phyloP scores from a whole-genome alignment of 257 asterid species.

The Voacanga thouarsii region DNA sequence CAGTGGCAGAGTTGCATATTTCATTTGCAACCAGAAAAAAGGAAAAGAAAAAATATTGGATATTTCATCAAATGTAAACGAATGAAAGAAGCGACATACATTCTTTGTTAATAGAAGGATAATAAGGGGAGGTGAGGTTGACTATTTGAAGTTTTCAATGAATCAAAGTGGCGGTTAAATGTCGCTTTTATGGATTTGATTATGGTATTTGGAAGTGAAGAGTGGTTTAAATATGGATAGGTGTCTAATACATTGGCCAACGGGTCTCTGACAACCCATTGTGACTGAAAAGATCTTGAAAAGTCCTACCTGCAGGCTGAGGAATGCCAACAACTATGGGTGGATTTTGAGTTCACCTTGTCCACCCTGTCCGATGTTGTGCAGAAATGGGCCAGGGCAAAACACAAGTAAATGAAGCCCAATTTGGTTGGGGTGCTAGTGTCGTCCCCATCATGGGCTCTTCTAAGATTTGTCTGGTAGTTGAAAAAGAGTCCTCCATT shows the following conservation, averaged over 20 bases:
- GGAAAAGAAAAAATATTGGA: no score
- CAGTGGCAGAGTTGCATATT: no score
- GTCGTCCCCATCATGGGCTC: constrained; percentile 4
- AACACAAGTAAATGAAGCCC: not conserved
- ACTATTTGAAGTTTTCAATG: no score
- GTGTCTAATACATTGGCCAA: not conserved
- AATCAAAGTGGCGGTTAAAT: not conserved
- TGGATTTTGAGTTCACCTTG: not conserved
- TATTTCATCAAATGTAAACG: no score
- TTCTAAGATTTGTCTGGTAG: not conserved
- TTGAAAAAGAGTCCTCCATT: not conserved
- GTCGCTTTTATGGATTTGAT: not conserved
- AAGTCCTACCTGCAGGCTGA: not conserved
- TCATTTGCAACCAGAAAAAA: no score
- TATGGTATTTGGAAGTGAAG: not conserved
- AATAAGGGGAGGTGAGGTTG: no score
- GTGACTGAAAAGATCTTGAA: not conserved
- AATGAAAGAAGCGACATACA: no score
- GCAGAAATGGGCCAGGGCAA: not conserved
- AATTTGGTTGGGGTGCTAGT: not conserved
- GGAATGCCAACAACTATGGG: not conserved
- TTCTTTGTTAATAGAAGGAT: no score
- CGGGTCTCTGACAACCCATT: not conserved
- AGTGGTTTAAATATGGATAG: not conserved
- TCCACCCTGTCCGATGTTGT: not conserved